These are phyloP conservation scores for Scheffersomyces coipomensis DNA, from an alignment of 805 yeast species.

Conservation along the genomic window DNA sequence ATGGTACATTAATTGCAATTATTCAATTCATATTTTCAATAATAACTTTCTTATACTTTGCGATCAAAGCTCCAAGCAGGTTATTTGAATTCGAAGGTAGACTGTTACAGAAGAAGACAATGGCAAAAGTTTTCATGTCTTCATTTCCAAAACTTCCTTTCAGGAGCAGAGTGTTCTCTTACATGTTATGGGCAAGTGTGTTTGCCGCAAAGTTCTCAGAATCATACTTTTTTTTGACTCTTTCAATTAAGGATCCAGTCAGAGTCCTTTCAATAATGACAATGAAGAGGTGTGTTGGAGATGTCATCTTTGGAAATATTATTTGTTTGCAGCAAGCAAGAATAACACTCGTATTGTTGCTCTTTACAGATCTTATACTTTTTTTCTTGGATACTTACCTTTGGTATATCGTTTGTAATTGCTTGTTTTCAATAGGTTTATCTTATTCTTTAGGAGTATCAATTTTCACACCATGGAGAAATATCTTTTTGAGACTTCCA, in stretches of 20 bases:
- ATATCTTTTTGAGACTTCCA: conserved; percentile 32
- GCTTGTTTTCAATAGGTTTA: conserved; percentile 29
- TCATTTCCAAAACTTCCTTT: conserved; percentile 21
- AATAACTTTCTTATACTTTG: conserved; percentile 25
- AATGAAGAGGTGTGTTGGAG: conserved; percentile 26
- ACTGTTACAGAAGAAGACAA: conserved; percentile 1
- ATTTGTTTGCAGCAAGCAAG: conserved; percentile 29
- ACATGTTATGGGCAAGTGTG: conserved; percentile 27
- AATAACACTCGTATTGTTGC: conserved; percentile 21
- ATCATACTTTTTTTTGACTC: conserved; percentile 34
- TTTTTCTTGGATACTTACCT: conserved; percentile 38
- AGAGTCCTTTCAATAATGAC: conserved; percentile 25
- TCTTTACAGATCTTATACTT: conserved; percentile 26
- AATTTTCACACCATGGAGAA: conserved; percentile 38
- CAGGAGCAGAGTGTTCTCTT: conserved; percentile 23
- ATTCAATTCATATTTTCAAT: conserved; percentile 27
- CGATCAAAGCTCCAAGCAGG: conserved; percentile 22
- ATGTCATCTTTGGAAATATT: conserved; percentile 17
- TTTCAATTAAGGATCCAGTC: conserved; percentile 34
- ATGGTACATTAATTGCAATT: conserved; percentile 21
- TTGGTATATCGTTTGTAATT: conserved; percentile 39
- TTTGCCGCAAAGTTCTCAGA: conserved; percentile 33
- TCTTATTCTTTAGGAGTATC: conserved; percentile 32
- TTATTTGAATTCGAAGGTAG: conserved; percentile 13
- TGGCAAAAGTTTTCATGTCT: conserved; percentile 12